Conservation (phyloP, 805 yeast genomes). For the Candida parachauliodes region DNA sequence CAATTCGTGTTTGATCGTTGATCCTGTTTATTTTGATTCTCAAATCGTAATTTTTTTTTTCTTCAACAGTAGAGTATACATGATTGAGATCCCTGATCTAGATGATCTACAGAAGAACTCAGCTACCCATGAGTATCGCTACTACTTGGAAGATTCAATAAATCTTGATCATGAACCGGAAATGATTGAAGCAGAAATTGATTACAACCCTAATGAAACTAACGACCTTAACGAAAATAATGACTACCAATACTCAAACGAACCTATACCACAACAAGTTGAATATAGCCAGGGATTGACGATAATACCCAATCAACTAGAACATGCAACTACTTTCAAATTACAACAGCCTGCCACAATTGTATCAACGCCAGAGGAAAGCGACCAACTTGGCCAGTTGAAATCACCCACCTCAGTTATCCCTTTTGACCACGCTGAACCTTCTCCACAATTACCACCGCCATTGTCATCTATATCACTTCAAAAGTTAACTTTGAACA, state of each 20-base stretch:
- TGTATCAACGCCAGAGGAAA: not conserved
- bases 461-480: slow-evolving; percentile 18
- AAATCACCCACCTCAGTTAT: slow-evolving; percentile 20
- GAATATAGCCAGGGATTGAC: slow-evolving; percentile 7
- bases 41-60: too few relatives aligned
- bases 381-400: slow-evolving; percentile 9
- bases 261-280: slow-evolving; percentile 1
- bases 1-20: slow-evolving; percentile 1
- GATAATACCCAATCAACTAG: slow-evolving; percentile 4
- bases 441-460: slow-evolving; percentile 35
- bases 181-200: slow-evolving; percentile 2
- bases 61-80: too few relatives aligned
- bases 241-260: not conserved
- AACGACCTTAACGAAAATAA: not conserved
- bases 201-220: not conserved
- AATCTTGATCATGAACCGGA: slow-evolving; percentile 8
- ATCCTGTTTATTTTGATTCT: too few relatives aligned
- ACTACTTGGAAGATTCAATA: not conserved
- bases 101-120: slow-evolving; percentile 17
- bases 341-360: slow-evolving; percentile 13
- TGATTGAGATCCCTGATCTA: slow-evolving; percentile 45
- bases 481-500: slow-evolving; percentile 22
- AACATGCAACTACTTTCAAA: slow-evolving; percentile 13
- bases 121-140: not conserved
- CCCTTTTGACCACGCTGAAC: slow-evolving; percentile 18